phyloP scores from a whole-genome alignment of 352 stramenopile genomes.

The Thalassiosira mediterranea region DNA sequence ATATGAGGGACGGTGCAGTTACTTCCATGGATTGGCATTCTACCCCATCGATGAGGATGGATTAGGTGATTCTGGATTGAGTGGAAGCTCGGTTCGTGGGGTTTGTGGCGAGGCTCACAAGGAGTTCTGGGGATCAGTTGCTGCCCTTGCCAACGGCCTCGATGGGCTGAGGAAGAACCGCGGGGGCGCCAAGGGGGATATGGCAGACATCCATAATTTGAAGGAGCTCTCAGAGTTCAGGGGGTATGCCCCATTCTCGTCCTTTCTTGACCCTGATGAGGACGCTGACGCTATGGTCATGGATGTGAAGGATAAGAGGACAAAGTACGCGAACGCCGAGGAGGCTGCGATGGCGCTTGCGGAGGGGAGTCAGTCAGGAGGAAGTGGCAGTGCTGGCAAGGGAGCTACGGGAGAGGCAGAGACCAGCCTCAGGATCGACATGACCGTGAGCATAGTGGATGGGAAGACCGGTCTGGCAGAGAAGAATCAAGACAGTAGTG shows the following conservation, averaged over 20 bases:
- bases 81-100: constrained; percentile 12
- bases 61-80: background rate
- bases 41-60: background rate
- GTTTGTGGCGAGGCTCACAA: constrained; percentile 29
- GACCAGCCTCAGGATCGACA: constrained; percentile 23
- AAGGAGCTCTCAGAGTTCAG: constrained; percentile 38
- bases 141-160: constrained; percentile 25
- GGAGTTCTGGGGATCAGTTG: constrained; percentile 39
- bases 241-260: constrained; percentile 38
- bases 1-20: constrained; percentile 37
- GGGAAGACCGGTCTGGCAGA: background rate
- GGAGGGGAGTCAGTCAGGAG: too few relatives aligned
- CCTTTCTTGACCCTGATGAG: constrained; percentile 25
- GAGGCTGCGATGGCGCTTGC: constrained; percentile 27
- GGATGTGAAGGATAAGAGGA: background rate
- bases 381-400: too few relatives aligned
- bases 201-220: constrained; percentile 11
- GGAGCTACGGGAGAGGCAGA: constrained; percentile 18
- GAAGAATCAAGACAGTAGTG: background rate
- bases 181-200: background rate
- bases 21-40: constrained; percentile 39
- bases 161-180: constrained; percentile 14
- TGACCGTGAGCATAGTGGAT: constrained; percentile 20
- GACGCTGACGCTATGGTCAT: background rate
- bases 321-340: constrained; percentile 30